Conservation (phyloP, 208 protist genomes). For the Novymonas esmeraldas region DNA sequence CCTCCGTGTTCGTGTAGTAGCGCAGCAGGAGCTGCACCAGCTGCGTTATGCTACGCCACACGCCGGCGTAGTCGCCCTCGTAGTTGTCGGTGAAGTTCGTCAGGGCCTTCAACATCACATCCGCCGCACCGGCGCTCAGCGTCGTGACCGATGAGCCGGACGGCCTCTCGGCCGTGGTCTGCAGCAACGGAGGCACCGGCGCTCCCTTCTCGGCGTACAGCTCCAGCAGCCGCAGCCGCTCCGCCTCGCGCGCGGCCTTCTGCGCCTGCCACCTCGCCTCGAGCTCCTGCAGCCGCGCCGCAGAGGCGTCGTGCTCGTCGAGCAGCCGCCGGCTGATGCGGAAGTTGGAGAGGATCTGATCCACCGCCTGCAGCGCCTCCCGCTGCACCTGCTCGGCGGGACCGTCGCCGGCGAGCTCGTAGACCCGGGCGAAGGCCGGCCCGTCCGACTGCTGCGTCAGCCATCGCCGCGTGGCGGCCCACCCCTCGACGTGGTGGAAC, state of each 20-base stretch:
- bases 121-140: conserved; percentile 14
- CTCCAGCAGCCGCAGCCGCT: conserved; percentile 56
- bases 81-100: conserved; percentile 50
- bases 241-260: conserved; percentile 58
- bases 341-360: conserved; percentile 38
- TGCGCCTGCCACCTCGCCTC: conserved; percentile 41
- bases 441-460: conserved; percentile 30
- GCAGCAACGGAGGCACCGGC: conserved; percentile 62
- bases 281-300: conserved; percentile 39
- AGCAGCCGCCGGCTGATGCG: conserved; percentile 36
- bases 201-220: conserved; percentile 79
- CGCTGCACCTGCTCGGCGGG: conserved; percentile 30
- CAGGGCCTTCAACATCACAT: conserved; percentile 46
- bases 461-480: conserved; percentile 55
- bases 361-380: conserved; percentile 38
- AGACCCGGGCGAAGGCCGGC: conserved; percentile 37
- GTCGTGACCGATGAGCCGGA: conserved; percentile 17
- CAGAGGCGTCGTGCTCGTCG: conserved; percentile 44
- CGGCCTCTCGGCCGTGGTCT: conserved; percentile 13
- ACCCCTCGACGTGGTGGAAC: conserved; percentile 62
- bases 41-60: conserved; percentile 34
- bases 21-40: conserved; percentile 46
- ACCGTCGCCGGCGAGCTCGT: conserved; percentile 62
- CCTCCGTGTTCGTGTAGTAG: conserved; percentile 44
- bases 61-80: conserved; percentile 44